These are phyloP conservation scores for Pseudogymnoascus sp. DNA, from an alignment of 2,329 filamentous ascomycete species.

Conservation along the genomic window DNA sequence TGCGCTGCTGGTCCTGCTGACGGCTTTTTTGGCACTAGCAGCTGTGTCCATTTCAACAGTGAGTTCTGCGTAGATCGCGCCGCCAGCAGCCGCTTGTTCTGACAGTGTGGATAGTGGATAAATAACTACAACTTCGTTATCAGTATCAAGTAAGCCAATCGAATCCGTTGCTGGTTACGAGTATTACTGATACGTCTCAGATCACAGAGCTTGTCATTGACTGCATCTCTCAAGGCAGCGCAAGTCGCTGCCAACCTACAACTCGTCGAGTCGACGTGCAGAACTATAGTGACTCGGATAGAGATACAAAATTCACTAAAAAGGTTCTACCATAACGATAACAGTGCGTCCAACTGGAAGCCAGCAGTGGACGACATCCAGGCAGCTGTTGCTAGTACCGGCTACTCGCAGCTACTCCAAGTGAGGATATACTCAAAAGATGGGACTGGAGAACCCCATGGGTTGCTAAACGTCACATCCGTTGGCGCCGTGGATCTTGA, in stretches of 20 bases:
- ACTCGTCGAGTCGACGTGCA: slow-evolving; percentile 67
- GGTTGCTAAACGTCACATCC: slow-evolving; percentile 57
- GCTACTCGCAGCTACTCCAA: slow-evolving; percentile 52
- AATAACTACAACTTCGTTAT: slow-evolving; percentile 56
- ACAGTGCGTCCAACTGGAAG: slow-evolving; percentile 50
- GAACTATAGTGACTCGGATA: slow-evolving; percentile 60
- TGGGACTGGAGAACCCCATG: slow-evolving; percentile 44
- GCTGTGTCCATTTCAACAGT: slow-evolving; percentile 69
- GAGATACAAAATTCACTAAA: slow-evolving; percentile 47
- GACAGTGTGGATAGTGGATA: slow-evolving; percentile 36
- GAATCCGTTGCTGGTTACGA: background rate
- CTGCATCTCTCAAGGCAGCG: slow-evolving; percentile 78
- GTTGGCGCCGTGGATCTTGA: slow-evolving; percentile 40
- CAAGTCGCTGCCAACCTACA: slow-evolving; percentile 72
- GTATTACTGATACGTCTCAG: slow-evolving; percentile 24
- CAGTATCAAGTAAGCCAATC: slow-evolving; percentile 36
- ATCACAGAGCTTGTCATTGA: slow-evolving; percentile 59
- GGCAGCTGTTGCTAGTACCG: slow-evolving; percentile 56
- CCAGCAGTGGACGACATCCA: slow-evolving; percentile 55
- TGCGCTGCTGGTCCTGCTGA: slow-evolving; percentile 66
- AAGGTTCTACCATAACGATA: slow-evolving; percentile 46
- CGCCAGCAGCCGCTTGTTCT: background rate
- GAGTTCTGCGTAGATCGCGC: slow-evolving; percentile 38
- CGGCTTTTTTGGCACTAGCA: slow-evolving; percentile 65
- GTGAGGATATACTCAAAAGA: slow-evolving; percentile 65